These are phyloP conservation scores for Cajanus cajan DNA, from an alignment of 306 rosid genomes.

Conservation along the genomic window DNA sequence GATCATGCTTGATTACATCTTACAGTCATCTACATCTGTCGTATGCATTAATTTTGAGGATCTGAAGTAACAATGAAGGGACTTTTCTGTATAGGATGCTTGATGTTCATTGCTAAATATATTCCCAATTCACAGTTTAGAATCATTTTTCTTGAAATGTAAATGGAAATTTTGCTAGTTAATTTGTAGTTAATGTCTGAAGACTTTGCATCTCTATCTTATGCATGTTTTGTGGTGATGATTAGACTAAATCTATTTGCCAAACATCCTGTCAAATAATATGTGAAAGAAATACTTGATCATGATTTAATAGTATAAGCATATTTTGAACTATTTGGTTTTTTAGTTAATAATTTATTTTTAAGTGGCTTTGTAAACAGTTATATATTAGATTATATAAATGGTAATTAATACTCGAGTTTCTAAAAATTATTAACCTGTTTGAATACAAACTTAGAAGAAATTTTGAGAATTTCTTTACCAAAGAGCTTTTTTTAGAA, in stretches of 20 bases:
- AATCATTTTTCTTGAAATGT: not conserved
- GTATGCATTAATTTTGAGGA: conserved; percentile 11
- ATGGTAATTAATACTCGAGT: not conserved
- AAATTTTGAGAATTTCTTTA: too few relatives aligned
- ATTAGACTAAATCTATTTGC: not conserved
- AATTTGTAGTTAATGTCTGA: not conserved
- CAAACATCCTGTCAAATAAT: not conserved
- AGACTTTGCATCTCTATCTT: not conserved
- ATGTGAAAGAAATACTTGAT: not conserved
- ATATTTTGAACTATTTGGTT: not conserved
- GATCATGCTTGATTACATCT: not conserved
- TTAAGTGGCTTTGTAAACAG: not conserved
- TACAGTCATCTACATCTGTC: not conserved
- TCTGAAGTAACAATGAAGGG: not conserved
- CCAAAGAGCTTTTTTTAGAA: too few relatives aligned
- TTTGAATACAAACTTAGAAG: too few relatives aligned
- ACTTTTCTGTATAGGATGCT: not conserved
- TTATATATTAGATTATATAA: not conserved
- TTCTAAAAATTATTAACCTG: not conserved
- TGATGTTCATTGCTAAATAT: not conserved
- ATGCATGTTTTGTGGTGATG: not conserved
- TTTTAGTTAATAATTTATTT: not conserved
- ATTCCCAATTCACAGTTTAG: not conserved
- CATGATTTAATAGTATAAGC: not conserved
- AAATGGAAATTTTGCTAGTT: not conserved